phyloP scores from a whole-genome alignment of 2,329 filamentous ascomycete genomes.

The Ambrosiella xylebori region DNA sequence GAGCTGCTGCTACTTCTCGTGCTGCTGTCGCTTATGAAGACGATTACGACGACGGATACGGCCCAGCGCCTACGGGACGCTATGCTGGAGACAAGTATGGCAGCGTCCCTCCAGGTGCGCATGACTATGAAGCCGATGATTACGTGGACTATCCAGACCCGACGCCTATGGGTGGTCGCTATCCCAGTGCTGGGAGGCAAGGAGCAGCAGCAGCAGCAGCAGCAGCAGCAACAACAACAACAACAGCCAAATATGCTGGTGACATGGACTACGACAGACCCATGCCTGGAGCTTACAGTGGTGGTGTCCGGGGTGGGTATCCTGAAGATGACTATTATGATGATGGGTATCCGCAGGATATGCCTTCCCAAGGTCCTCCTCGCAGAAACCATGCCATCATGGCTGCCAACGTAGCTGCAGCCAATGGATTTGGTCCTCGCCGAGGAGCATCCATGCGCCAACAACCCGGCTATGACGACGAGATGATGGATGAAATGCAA shows the following conservation, averaged over 20 bases:
- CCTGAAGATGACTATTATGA: not conserved
- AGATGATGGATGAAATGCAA: not conserved
- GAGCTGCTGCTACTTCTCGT: not conserved
- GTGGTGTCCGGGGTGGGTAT: not conserved
- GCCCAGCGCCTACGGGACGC: not conserved
- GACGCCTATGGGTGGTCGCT: constrained; percentile 4
- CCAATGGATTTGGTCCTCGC: not conserved
- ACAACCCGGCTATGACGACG: not conserved
- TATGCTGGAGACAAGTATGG: not conserved
- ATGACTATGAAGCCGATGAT: not conserved
- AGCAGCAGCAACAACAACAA: not conserved
- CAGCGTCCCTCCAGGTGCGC: not conserved
- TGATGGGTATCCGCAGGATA: not conserved
- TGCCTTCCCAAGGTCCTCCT: constrained; percentile 4
- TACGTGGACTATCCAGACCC: constrained; percentile 1
- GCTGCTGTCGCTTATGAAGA: constrained; percentile 1
- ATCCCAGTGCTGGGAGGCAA: constrained; percentile 7
- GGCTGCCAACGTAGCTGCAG: not conserved
- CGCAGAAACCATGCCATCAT: not conserved
- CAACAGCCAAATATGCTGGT: constrained; percentile 4
- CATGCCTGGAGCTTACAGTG: not conserved
- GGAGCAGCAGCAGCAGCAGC: not conserved
- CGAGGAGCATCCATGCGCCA: not conserved
- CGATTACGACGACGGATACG: constrained; percentile 7
- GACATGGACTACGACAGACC: constrained; percentile 1